phyloP scores from a whole-genome alignment of 805 yeast genomes.

The Cyberlindnera galapagoensis region DNA sequence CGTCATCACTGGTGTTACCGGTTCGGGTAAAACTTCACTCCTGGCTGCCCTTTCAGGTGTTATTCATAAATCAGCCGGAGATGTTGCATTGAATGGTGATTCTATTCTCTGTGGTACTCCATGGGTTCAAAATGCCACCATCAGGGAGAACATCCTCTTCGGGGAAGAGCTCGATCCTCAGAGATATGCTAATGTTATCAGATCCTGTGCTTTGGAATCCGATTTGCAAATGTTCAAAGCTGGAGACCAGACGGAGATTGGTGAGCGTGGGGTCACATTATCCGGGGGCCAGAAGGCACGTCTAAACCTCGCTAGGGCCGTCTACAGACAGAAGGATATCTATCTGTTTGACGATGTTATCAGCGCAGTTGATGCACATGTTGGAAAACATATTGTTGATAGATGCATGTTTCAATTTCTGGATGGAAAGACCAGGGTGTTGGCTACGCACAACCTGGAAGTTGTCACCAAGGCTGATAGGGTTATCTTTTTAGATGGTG shows the following conservation, averaged over 20 bases:
- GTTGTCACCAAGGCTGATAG: conserved; percentile 58
- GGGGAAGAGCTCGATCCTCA: conserved; percentile 45
- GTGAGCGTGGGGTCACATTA: conserved; percentile 69
- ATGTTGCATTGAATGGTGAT: conserved; percentile 40
- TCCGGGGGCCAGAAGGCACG: conserved; percentile 82
- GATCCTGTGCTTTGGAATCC: conserved; percentile 51
- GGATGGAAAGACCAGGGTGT: conserved; percentile 48
- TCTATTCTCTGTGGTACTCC: conserved; percentile 47
- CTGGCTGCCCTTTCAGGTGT: conserved; percentile 60
- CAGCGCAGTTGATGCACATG: conserved; percentile 75
- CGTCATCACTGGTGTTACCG: conserved; percentile 71
- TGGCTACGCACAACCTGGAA: conserved; percentile 75
- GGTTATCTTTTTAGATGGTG: conserved; percentile 55
- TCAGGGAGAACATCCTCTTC: conserved; percentile 59
- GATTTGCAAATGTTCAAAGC: conserved; percentile 58
- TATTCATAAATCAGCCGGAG: conserved; percentile 51
- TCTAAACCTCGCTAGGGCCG: conserved; percentile 63
- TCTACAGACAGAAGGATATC: conserved; percentile 57
- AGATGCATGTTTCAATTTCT: conserved; percentile 51
- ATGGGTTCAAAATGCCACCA: conserved; percentile 74
- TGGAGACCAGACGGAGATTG: conserved; percentile 67
- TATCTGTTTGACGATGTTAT: conserved; percentile 64
- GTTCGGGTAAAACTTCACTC: conserved; percentile 71
- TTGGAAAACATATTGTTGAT: conserved; percentile 62
- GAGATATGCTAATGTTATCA: conserved; percentile 44